Evolutionary conservation across 2,329 filamentous ascomycete genomes (phyloP).

Genomic region (Lasiodiplodia hormozganensis): DNA sequence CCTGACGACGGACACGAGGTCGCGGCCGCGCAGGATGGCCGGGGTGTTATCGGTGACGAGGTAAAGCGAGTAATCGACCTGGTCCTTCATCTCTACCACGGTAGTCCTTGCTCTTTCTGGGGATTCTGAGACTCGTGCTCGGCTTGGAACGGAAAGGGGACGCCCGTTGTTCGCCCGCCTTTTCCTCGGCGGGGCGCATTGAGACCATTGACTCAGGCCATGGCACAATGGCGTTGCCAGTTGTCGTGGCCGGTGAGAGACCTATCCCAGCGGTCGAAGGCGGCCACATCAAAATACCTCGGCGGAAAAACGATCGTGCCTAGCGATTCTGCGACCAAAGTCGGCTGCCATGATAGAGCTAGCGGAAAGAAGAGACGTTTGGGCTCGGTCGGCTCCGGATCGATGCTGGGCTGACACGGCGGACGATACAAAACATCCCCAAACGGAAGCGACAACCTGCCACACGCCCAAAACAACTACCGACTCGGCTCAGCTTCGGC

Average conservation of each 20-base stretch:
- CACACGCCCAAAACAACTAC: not conserved
- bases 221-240: not conserved
- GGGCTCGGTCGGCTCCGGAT: not conserved
- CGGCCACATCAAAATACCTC: not conserved
- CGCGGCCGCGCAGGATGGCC: slow-evolving; percentile 74
- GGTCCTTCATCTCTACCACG: slow-evolving; percentile 3
- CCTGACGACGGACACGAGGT: slow-evolving; percentile 76
- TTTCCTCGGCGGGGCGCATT: slow-evolving; percentile 20
- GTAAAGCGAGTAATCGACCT: slow-evolving; percentile 80
- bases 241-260: not conserved
- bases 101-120: slow-evolving; percentile 18
- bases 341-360: not conserved
- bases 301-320: not conserved
- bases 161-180: not conserved
- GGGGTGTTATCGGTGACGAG: slow-evolving; percentile 94
- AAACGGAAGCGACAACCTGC: no score
- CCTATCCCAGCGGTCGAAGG: not conserved
- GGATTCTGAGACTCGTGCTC: not conserved
- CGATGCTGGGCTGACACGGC: not conserved
- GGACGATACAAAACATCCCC: no score
- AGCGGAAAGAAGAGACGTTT: not conserved
- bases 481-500: not conserved
- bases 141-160: slow-evolving; percentile 1
- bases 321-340: not conserved
- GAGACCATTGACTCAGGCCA: not conserved